Evolutionary conservation across 345 rosid species (phyloP), one percentile per base, ranked within the genome.

Genomic region (Sisymbrium irio): DNA sequence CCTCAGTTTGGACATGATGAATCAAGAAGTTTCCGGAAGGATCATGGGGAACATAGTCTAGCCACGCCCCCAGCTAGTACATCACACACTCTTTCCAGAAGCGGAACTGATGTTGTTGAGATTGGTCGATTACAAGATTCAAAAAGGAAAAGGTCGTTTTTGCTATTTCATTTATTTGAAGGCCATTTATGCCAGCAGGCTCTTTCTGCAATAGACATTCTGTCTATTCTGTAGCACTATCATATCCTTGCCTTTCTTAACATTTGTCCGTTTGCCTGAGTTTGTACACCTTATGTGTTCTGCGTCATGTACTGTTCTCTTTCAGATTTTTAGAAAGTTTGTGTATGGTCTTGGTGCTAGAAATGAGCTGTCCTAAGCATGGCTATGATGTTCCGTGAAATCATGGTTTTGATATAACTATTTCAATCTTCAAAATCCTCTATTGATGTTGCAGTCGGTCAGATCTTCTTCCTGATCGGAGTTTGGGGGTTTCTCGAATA

Each of bases 61-160:
- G 58, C 67, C 27, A 71, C 75, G 62, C 77, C 87, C 66, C 79
- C 87, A 79, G 72, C 82, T 40, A 69, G 68, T 40, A 63, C 84
- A 45, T 83, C 95, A 75, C 83, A 85, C 75, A 72, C 64, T 83
- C 91, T 84, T 74, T 81, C 90, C 28, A 84, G 79, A 65, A 81
- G 74, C 63, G 96, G 88, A 71, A 80, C 78, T 71, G 83, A 79
- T 73, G 61, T 79, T 60, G 80, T 84, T 33, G 93, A 78, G 77
- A 63, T 85, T 80, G 79, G 82, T 61, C 83, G 81, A 80, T 75
- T 67, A 45, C 93, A 83, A 59, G 93, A 91, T 37, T 78, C 79
- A 56, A 84, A 77, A 81, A 83, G 87, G 63, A 80, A 71, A 73
- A 85, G 81, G 78, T 83, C 81, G 36, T 80, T 86, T 69, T 78